Conservation (phyloP, 2,329 filamentous ascomycete genomes). For the Lomentospora prolificans region DNA sequence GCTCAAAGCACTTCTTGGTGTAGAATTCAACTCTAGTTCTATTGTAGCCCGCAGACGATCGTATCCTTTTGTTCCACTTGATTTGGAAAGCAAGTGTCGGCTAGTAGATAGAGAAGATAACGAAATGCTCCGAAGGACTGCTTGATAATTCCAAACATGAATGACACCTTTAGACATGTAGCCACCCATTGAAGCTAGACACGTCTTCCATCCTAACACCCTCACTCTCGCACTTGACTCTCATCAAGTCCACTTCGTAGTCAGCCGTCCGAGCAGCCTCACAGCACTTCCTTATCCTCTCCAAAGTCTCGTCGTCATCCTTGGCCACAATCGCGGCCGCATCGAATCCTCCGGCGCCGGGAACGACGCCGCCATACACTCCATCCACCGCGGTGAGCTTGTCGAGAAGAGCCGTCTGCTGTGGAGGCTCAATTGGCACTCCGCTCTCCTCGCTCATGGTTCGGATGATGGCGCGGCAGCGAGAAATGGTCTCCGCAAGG, state of each 20-base stretch:
- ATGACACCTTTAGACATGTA: too few species aligned
- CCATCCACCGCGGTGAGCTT: slow-evolving; percentile 62
- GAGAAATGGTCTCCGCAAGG: slow-evolving; percentile 32
- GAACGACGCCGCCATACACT: slow-evolving; percentile 84
- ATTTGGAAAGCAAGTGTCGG: too few species aligned
- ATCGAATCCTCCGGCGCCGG: slow-evolving; percentile 89
- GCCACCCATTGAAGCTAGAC: slow-evolving; percentile 34
- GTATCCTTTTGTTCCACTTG: too few species aligned
- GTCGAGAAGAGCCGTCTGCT: slow-evolving; percentile 79
- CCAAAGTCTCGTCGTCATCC: slow-evolving; percentile 61
- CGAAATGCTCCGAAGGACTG: too few species aligned
- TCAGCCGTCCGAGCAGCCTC: slow-evolving; percentile 37
- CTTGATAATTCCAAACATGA: too few species aligned
- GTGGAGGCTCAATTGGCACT: slow-evolving; percentile 80
- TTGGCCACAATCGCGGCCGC: slow-evolving; percentile 72
- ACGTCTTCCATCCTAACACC: slow-evolving; percentile 43
- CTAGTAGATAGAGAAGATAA: too few species aligned
- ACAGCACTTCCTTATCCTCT: slow-evolving; percentile 57
- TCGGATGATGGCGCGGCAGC: slow-evolving; percentile 54
- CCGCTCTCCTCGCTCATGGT: slow-evolving; percentile 64
- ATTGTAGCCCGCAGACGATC: background rate
- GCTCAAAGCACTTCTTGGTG: background rate
- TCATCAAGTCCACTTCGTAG: slow-evolving; percentile 57
- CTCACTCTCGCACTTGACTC: slow-evolving; percentile 63
- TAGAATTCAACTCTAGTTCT: background rate